Evolutionary conservation across 371 early-diverging fungal genomes (phyloP).

Genomic region (Rhizopus microsporus): DNA sequence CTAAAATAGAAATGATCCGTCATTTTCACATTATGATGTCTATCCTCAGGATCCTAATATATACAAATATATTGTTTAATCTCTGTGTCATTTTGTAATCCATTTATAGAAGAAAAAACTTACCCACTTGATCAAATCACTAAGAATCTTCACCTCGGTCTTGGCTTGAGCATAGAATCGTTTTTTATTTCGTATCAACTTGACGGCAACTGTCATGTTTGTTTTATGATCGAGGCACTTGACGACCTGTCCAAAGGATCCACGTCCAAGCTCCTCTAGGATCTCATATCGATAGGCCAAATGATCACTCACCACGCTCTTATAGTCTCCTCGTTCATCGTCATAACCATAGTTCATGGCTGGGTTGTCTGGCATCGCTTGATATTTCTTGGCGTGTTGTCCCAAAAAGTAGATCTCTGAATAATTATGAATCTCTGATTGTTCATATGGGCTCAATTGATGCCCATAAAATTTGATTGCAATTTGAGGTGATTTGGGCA

Average conservation of each 20-base stretch:
- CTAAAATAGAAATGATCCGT: conserved; percentile 91
- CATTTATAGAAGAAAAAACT: background rate
- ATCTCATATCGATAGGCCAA: conserved; percentile 91
- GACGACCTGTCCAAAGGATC: conserved; percentile 98
- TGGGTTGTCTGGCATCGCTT: conserved; percentile 48
- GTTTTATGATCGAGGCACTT: conserved; percentile 91
- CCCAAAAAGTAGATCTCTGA: conserved; percentile 85
- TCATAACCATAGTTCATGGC: conserved; percentile 78
- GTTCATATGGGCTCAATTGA: conserved; percentile 75
- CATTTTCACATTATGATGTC: conserved; percentile 83
- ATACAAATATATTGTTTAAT: background rate
- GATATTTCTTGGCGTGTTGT: conserved; percentile 55
- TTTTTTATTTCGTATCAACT: conserved; percentile 94
- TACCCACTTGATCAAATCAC: conserved; percentile 70
- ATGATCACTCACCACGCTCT: conserved; percentile 85
- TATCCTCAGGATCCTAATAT: conserved; percentile 81
- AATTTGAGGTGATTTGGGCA: conserved; percentile 36
- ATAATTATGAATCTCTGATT: conserved; percentile 75
- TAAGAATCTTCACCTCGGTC: conserved; percentile 92
- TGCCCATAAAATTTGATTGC: conserved; percentile 36
- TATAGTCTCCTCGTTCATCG: conserved; percentile 93
- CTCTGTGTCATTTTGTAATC: background rate
- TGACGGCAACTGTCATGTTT: conserved; percentile 88
- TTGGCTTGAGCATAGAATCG: conserved; percentile 94
- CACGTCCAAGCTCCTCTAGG: conserved; percentile 88